Evolutionary conservation across 306 rosid species (phyloP).

Genomic region (Quercus cerris): DNA sequence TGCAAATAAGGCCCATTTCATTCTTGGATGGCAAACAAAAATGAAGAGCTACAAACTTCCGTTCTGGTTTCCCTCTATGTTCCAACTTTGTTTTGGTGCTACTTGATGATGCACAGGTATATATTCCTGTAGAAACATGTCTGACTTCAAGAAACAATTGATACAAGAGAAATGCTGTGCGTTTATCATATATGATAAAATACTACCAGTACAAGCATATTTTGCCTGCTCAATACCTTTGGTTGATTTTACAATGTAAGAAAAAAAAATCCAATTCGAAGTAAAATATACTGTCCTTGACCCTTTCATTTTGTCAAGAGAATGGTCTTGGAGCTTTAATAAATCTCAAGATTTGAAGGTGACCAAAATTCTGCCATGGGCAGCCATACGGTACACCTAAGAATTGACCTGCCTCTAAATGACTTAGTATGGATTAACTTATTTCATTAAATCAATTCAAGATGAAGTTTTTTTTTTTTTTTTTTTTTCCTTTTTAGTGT

Average conservation of each 20-base stretch:
- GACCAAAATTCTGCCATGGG: neutral
- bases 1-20: neutral
- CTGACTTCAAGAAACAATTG: neutral
- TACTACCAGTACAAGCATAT: neutral
- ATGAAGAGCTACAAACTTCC: neutral
- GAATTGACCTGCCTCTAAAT: too few relatives aligned
- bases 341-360: neutral
- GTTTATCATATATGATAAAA: too few relatives aligned
- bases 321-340: neutral
- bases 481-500: too few relatives aligned
- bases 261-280: neutral
- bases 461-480: too few relatives aligned
- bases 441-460: too few relatives aligned
- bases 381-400: neutral
- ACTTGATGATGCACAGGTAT: constrained; percentile 28
- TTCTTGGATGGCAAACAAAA: neutral
- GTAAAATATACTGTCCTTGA: neutral
- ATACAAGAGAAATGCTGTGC: neutral
- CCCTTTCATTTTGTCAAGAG: neutral
- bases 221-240: neutral
- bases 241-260: neutral
- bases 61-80: constrained; percentile 12
- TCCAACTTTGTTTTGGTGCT: constrained; percentile 29
- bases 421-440: too few relatives aligned
- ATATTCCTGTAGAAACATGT: constrained; percentile 28